Conservation (phyloP, 2,329 filamentous ascomycete genomes). For the Pseudogymnoascus sp. region DNA sequence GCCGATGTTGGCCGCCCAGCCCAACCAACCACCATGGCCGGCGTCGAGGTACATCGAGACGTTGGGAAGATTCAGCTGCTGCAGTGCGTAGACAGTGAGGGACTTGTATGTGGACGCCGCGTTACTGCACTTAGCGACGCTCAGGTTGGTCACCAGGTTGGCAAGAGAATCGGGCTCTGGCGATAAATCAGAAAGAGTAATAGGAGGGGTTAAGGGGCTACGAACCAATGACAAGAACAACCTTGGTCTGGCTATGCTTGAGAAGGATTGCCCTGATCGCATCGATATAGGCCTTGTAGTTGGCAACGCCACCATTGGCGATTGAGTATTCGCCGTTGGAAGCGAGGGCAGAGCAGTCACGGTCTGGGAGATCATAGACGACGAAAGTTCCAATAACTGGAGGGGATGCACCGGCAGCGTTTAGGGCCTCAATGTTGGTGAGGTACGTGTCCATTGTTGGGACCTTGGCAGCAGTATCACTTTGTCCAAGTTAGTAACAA, state of each 20-base stretch:
- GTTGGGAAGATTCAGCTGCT: conserved; percentile 49
- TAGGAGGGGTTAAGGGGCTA: not conserved
- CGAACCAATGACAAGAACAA: conserved; percentile 41
- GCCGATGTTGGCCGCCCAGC: conserved; percentile 50
- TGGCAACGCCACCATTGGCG: conserved; percentile 38
- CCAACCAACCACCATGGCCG: conserved; percentile 56
- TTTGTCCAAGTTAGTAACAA: conserved; percentile 15
- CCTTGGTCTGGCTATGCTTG: conserved; percentile 42
- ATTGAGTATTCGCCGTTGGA: conserved; percentile 55
- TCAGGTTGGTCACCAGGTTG: conserved; percentile 53
- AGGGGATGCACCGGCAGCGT: conserved; percentile 39
- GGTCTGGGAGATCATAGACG: conserved; percentile 55
- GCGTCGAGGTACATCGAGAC: conserved; percentile 57
- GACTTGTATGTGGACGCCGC: conserved; percentile 47
- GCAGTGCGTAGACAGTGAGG: conserved; percentile 46
- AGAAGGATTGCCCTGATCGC: conserved; percentile 44
- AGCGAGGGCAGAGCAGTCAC: conserved; percentile 54
- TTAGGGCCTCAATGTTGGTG: conserved; percentile 37
- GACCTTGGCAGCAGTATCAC: conserved; percentile 41
- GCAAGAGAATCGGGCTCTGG: conserved; percentile 53
- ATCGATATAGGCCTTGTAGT: conserved; percentile 47
- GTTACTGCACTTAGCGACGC: conserved; percentile 44
- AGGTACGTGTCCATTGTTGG: conserved; percentile 39
- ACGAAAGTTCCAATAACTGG: conserved; percentile 44
- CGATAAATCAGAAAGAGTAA: not conserved